Conservation (phyloP, 1,139 yeast genomes). For the Suhomyces ambrosiae region DNA sequence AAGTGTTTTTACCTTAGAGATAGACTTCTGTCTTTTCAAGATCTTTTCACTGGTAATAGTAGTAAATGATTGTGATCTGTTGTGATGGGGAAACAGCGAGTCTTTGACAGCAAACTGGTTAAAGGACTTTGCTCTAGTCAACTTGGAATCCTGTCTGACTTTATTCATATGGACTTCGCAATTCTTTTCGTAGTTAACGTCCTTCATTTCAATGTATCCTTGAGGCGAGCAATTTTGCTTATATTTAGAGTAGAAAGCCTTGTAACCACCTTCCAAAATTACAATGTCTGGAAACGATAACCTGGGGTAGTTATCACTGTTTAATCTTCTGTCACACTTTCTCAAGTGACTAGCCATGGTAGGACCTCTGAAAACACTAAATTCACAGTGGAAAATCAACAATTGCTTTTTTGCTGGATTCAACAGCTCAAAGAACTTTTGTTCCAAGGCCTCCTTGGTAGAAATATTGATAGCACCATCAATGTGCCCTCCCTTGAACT, state of each 20-base stretch:
- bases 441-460: constrained; percentile 67
- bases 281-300: constrained; percentile 86
- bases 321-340: constrained; percentile 74
- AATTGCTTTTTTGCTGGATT: constrained; percentile 38
- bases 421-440: constrained; percentile 33
- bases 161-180: constrained; percentile 75
- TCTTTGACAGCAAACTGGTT: constrained; percentile 16
- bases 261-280: constrained; percentile 89
- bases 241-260: constrained; percentile 63
- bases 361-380: constrained; percentile 90
- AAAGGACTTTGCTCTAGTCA: constrained; percentile 37
- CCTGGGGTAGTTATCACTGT: constrained; percentile 75
- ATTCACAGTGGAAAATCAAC: constrained; percentile 90
- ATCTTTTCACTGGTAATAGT: constrained; percentile 38
- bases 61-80: constrained; percentile 35
- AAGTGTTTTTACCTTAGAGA: constrained; percentile 16
- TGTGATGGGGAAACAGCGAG: constrained; percentile 20
- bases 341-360: constrained; percentile 85
- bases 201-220: constrained; percentile 86
- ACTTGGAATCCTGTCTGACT: constrained; percentile 62
- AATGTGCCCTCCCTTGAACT: constrained; percentile 90
- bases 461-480: constrained; percentile 78
- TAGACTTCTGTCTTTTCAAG: constrained; percentile 40
- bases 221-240: constrained; percentile 66
- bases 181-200: constrained; percentile 60